phyloP scores from a whole-genome alignment of 2,329 filamentous ascomycete genomes.

The Fusarium sarcochroum region DNA sequence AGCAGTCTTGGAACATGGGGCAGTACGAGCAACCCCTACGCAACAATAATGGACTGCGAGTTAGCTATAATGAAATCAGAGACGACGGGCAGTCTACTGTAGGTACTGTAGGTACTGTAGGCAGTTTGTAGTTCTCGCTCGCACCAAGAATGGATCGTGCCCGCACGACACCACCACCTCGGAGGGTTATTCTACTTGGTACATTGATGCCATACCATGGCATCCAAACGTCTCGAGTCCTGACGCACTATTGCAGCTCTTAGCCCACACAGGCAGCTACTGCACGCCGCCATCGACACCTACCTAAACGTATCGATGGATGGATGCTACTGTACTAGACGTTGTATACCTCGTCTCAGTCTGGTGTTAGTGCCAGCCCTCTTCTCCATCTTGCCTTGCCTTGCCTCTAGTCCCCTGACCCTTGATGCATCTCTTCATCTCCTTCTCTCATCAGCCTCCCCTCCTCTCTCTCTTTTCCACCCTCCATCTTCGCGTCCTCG shows the following conservation, averaged over 20 bases:
- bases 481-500: conserved; percentile 22
- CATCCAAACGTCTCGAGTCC: conserved; percentile 17
- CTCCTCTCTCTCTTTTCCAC: conserved; percentile 13
- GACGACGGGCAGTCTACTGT: neutral
- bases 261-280: conserved; percentile 30
- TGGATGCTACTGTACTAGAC: conserved; percentile 11
- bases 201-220: conserved; percentile 17
- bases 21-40: conserved; percentile 6
- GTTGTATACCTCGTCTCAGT: conserved; percentile 37
- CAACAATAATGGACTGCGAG: conserved; percentile 8
- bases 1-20: conserved; percentile 22
- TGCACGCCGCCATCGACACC: conserved; percentile 34
- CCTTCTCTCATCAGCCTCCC: conserved; percentile 33
- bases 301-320: conserved; percentile 14
- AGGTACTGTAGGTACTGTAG: neutral
- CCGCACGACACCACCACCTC: conserved; percentile 39
- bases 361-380: conserved; percentile 45
- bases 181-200: conserved; percentile 32
- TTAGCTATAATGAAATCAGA: conserved; percentile 22
- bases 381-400: conserved; percentile 40
- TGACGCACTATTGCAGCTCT: conserved; percentile 22
- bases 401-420: conserved; percentile 37
- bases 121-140: conserved; percentile 11
- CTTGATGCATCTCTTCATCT: conserved; percentile 38
- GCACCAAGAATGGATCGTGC: conserved; percentile 32